phyloP scores from a whole-genome alignment of 352 stramenopile genomes.

The Plasmopara viticola region DNA sequence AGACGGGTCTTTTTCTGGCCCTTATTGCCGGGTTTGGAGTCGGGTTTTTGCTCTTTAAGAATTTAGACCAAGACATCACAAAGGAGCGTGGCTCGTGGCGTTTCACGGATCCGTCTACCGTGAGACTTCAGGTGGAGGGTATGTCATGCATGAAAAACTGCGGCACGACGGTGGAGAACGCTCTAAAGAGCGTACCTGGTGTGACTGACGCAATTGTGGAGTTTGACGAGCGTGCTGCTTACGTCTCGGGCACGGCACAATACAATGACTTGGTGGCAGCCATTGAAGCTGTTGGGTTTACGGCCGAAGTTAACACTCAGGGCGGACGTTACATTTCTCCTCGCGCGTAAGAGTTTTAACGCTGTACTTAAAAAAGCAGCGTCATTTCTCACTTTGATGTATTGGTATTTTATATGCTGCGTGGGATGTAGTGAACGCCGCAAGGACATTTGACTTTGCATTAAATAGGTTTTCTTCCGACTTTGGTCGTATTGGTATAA shows the following conservation, averaged over 20 bases:
- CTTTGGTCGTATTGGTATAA: too few relatives aligned
- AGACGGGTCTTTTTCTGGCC: conserved; percentile 67
- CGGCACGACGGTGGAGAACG: conserved; percentile 85
- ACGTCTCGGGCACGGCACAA: conserved; percentile 56
- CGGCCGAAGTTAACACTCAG: conserved; percentile 39
- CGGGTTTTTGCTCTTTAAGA: conserved; percentile 71
- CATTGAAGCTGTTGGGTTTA: conserved; percentile 64
- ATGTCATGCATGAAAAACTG: conserved; percentile 96
- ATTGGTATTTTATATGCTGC: conserved; percentile 16
- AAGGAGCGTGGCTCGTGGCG: conserved; percentile 65
- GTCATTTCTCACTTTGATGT: conserved; percentile 21
- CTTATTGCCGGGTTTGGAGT: conserved; percentile 63
- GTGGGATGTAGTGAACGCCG: conserved; percentile 31
- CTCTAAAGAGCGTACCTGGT: conserved; percentile 52
- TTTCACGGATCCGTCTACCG: conserved; percentile 62
- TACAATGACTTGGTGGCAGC: conserved; percentile 48
- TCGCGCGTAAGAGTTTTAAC: conserved; percentile 47
- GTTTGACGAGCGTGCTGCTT: conserved; percentile 68
- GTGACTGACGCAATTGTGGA: conserved; percentile 74
- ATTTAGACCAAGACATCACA: conserved; percentile 59
- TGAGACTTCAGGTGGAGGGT: conserved; percentile 75
- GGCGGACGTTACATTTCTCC: conserved; percentile 17
- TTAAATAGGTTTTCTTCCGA: not conserved
- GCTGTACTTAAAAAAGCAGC: conserved; percentile 26
- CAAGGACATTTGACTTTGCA: conserved; percentile 27